These are phyloP conservation scores for Colletotrichum horii DNA, from an alignment of 2,329 filamentous ascomycete genomes.

Conservation along the genomic window DNA sequence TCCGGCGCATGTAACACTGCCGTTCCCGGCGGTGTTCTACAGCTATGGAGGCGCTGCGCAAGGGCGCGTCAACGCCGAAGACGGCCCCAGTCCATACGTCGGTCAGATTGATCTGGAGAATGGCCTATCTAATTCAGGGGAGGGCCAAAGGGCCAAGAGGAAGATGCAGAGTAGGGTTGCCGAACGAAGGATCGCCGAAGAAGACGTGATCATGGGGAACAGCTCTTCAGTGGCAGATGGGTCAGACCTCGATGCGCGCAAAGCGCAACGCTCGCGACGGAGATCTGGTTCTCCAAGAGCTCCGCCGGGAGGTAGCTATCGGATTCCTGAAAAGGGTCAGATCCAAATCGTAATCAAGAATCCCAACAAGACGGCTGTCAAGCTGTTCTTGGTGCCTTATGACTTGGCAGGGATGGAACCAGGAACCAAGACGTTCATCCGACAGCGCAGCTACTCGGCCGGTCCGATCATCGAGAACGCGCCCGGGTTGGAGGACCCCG, in stretches of 20 bases:
- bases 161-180: conserved; percentile 52
- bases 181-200: conserved; percentile 39
- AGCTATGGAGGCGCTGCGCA: conserved; percentile 77
- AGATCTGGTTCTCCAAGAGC: conserved; percentile 54
- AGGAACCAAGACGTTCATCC: conserved; percentile 93
- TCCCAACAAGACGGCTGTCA: conserved; percentile 96
- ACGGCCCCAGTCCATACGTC: conserved; percentile 95
- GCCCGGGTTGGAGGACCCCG: conserved; percentile 34
- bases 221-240: conserved; percentile 2
- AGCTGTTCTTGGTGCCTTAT: conserved; percentile 93
- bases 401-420: conserved; percentile 91
- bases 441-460: conserved; percentile 90
- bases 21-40: conserved; percentile 96
- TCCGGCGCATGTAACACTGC: conserved; percentile 86
- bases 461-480: conserved; percentile 80
- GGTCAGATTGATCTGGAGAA: conserved; percentile 92
- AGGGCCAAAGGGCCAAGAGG: conserved; percentile 50
- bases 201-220: conserved; percentile 28
- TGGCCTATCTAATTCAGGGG: conserved; percentile 62
- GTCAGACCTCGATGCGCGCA: conserved; percentile 35
- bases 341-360: conserved; percentile 98
- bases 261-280: conserved; percentile 30
- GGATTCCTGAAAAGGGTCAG: conserved; percentile 92
- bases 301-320: conserved; percentile 87
- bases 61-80: conserved; percentile 70